These are phyloP conservation scores for Gracilaria gracilis DNA, from an alignment of 23 red algal genomes.

Conservation along the genomic window DNA sequence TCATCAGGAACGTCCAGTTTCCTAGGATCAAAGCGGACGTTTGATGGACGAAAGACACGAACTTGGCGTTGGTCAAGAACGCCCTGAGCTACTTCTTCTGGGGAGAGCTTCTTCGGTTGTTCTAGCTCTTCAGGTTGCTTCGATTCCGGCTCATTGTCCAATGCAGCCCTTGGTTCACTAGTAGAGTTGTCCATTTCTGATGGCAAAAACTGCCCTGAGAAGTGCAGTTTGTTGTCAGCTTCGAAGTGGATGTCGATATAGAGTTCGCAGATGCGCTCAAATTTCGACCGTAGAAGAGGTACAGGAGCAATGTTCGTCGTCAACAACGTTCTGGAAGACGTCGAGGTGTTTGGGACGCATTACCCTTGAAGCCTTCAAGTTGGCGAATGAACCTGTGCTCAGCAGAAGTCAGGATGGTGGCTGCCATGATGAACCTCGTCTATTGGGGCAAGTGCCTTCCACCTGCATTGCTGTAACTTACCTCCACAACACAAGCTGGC, in stretches of 20 bases:
- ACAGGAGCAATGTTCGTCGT: not conserved
- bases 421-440: too few relatives aligned
- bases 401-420: too few relatives aligned
- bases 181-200: not conserved
- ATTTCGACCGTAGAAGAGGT: not conserved
- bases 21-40: slow-evolving; percentile 36
- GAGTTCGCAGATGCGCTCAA: not conserved
- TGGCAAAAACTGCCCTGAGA: not conserved
- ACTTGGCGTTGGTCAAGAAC: slow-evolving; percentile 35
- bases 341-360: too few relatives aligned
- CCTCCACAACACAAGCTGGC: not conserved
- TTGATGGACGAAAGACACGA: slow-evolving; percentile 60
- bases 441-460: not conserved
- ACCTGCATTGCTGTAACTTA: not conserved
- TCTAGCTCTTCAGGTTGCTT: not conserved
- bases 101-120: slow-evolving; percentile 15
- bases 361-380: too few relatives aligned
- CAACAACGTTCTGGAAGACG: too few relatives aligned
- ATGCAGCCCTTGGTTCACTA: not conserved
- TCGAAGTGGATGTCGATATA: not conserved
- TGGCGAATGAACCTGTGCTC: too few relatives aligned
- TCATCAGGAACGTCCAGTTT: slow-evolving; percentile 60
- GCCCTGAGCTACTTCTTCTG: slow-evolving; percentile 42
- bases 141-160: not conserved
- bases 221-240: not conserved